Conservation (phyloP, 306 rosid species). For the Nissolia schottii region DNA sequence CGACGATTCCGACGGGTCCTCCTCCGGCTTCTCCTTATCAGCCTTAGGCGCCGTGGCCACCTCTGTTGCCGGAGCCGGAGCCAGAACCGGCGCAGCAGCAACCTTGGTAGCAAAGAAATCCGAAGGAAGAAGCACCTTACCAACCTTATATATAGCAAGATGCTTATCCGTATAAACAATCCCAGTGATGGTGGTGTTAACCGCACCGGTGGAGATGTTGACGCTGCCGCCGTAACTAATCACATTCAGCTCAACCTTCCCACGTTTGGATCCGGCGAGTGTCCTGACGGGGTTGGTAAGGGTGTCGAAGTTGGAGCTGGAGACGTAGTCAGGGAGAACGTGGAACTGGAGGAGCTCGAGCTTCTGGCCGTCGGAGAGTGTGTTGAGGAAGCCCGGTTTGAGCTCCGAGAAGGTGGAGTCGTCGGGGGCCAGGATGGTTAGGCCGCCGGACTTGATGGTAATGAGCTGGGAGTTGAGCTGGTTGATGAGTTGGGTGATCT, state of each 20-base stretch:
- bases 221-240: slow-evolving; percentile 52
- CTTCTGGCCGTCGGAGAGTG: slow-evolving; percentile 42
- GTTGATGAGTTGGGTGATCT: slow-evolving; percentile 48
- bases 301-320: slow-evolving; percentile 57
- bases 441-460: slow-evolving; percentile 43
- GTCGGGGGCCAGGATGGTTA: slow-evolving; percentile 48
- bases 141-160: slow-evolving; percentile 58
- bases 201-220: slow-evolving; percentile 48
- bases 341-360: slow-evolving; percentile 65
- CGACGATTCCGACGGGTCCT: slow-evolving; percentile 15
- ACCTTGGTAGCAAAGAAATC: slow-evolving; percentile 38
- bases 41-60: slow-evolving; percentile 31
- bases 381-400: slow-evolving; percentile 61
- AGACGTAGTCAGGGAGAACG: slow-evolving; percentile 42
- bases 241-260: slow-evolving; percentile 49
- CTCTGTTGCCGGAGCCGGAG: slow-evolving; percentile 1
- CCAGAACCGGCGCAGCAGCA: neutral
- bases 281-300: slow-evolving; percentile 64
- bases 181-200: slow-evolving; percentile 55
- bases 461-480: slow-evolving; percentile 52
- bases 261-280: slow-evolving; percentile 46
- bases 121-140: slow-evolving; percentile 50
- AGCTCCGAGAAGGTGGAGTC: slow-evolving; percentile 61
- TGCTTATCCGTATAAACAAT: slow-evolving; percentile 50
- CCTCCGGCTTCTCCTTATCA: slow-evolving; percentile 33